Percentiles rank a stretch among this genome's conserved stretches.
Conservation (phyloP, 2,329 filamentous ascomycete genomes). For the Cladophialophora chaetospira region DNA sequence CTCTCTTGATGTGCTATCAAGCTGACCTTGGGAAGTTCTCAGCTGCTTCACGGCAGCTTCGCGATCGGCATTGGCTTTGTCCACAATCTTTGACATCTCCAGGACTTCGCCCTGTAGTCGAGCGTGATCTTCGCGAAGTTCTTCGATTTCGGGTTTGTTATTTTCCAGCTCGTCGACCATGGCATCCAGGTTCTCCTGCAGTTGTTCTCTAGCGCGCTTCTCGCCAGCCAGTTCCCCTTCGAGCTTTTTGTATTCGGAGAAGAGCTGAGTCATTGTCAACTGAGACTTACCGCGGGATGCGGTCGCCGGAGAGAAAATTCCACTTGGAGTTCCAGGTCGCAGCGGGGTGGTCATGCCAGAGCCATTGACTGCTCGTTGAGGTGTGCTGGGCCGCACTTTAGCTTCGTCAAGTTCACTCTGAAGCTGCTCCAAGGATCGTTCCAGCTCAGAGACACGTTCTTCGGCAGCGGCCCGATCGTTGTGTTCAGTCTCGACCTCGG, state of each 20-base stretch:
- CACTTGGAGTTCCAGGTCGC: constrained; percentile 52
- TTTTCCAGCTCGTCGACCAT: constrained; percentile 83
- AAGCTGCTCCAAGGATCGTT: constrained; percentile 62
- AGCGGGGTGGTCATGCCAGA: constrained; percentile 51
- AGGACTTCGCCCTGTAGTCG: constrained; percentile 77
- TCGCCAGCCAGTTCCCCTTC: constrained; percentile 73
- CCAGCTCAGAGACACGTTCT: constrained; percentile 64
- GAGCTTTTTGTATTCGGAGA: constrained; percentile 62
- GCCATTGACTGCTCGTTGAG: constrained; percentile 56
- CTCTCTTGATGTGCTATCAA: constrained; percentile 65
- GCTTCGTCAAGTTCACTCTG: constrained; percentile 54
- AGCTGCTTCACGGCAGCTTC: constrained; percentile 76
- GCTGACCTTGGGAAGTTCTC: constrained; percentile 74
- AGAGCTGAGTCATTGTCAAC: constrained; percentile 64
- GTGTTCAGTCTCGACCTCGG: constrained; percentile 59
- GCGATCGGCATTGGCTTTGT: constrained; percentile 77
- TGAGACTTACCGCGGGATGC: constrained; percentile 58
- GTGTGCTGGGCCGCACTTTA: constrained; percentile 54
- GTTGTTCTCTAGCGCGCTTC: constrained; percentile 71
- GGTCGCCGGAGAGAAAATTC: constrained; percentile 54
- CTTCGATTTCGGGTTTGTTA: constrained; percentile 83
- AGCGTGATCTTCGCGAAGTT: constrained; percentile 78
- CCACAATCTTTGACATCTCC: constrained; percentile 80
- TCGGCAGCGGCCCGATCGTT: constrained; percentile 64
- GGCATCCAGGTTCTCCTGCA: constrained; percentile 77